Percentiles rank a stretch among this genome's conserved stretches.
Evolutionary conservation across 257 asterid genomes (phyloP).

Genomic region (Lycium ferocissimum): DNA sequence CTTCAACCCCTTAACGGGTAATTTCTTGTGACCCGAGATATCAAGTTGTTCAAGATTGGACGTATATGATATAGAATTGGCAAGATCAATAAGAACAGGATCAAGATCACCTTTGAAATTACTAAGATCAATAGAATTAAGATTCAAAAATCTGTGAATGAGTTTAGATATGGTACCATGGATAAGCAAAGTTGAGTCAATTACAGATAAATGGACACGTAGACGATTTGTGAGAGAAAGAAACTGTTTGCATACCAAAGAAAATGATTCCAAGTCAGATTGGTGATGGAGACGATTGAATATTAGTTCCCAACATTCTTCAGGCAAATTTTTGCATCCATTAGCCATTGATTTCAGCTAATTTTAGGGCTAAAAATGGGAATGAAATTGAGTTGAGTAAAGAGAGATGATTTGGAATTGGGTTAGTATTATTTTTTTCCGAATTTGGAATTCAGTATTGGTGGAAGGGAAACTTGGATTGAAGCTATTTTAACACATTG

Average conservation of each 20-base stretch:
- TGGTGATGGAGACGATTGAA: constrained; percentile 27
- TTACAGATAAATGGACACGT: constrained; percentile 13
- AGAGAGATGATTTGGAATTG: not conserved
- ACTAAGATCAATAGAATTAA: constrained; percentile 33
- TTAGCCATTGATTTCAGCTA: constrained; percentile 1
- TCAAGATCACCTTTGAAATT: constrained; percentile 21
- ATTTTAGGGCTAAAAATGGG: not conserved
- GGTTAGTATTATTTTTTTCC: too few relatives aligned
- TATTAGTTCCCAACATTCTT: constrained; percentile 39
- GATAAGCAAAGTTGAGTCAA: not conserved
- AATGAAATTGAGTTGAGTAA: not conserved
- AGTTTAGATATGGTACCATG: constrained; percentile 30
- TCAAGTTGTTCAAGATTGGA: constrained; percentile 27
- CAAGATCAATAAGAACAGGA: constrained; percentile 12
- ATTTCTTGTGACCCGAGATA: not conserved
- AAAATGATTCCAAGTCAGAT: constrained; percentile 34
- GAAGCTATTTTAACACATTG: not conserved
- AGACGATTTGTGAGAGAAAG: constrained; percentile 34
- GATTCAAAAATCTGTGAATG: constrained; percentile 28
- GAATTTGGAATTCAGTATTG: not conserved
- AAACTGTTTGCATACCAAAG: constrained; percentile 36
- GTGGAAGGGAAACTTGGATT: not conserved
- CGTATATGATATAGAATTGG: not conserved
- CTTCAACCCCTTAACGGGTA: constrained; percentile 21
- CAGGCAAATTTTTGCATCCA: constrained; percentile 30